phyloP scores from a whole-genome alignment of 805 yeast species.

The Clavispora asparagi region DNA sequence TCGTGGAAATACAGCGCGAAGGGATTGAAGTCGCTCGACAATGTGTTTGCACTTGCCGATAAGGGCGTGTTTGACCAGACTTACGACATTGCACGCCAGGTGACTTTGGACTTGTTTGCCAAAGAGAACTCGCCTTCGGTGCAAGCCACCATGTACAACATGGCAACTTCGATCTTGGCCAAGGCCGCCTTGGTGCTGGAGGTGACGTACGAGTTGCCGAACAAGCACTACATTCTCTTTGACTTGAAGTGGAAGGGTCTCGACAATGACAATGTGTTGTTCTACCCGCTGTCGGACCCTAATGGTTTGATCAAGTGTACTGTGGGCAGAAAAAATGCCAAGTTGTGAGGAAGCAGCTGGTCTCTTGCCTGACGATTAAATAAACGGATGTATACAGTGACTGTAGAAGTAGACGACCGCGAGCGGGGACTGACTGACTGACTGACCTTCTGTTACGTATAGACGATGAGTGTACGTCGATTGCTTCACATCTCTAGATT shows the following conservation, averaged over 20 bases:
- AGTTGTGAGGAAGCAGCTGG: conserved; percentile 37
- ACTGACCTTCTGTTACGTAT: too few species aligned
- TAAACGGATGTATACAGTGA: too few species aligned
- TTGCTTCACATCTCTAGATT: too few species aligned
- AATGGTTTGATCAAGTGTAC: conserved; percentile 87
- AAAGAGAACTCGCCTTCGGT: conserved; percentile 88
- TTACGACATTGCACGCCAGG: conserved; percentile 55
- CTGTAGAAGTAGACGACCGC: too few species aligned
- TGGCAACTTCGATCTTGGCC: conserved; percentile 68
- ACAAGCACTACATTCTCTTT: conserved; percentile 83
- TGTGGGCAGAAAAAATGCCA: conserved; percentile 59
- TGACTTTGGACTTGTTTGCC: conserved; percentile 76
- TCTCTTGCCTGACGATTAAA: neutral
- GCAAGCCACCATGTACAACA: conserved; percentile 95
- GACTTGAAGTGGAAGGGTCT: conserved; percentile 84
- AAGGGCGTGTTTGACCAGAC: conserved; percentile 61
- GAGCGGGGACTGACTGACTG: neutral
- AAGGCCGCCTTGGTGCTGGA: conserved; percentile 50
- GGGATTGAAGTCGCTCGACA: conserved; percentile 33
- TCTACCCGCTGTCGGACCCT: conserved; percentile 89
- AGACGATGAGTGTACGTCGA: too few species aligned
- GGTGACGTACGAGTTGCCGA: conserved; percentile 78
- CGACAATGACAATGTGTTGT: conserved; percentile 73
- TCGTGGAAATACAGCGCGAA: conserved; percentile 60
- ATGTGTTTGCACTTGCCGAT: conserved; percentile 48